Conservation (phyloP, 176 grass and related monocot species). For the Musa itinerans region DNA sequence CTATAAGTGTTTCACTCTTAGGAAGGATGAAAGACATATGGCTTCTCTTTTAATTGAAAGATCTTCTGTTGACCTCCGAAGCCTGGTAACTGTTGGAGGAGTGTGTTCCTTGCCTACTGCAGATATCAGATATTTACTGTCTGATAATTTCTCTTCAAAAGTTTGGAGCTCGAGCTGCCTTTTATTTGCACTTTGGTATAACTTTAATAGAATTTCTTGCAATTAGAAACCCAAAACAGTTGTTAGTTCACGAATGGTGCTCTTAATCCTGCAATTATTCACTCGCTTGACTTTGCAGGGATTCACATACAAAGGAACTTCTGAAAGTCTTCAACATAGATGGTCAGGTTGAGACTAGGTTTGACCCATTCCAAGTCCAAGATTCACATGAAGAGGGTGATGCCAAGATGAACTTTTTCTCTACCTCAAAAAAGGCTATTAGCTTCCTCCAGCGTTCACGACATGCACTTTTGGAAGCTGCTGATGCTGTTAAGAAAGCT, state of each 20-base stretch:
- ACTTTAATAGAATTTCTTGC: constrained; percentile 1
- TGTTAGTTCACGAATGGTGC: not conserved
- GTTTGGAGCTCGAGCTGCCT: not conserved
- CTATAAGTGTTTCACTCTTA: not conserved
- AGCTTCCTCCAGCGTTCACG: constrained; percentile 24
- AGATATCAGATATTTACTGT: constrained; percentile 12
- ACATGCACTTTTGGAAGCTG: constrained; percentile 13
- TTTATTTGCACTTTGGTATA: constrained; percentile 20
- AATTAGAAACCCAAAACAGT: no score
- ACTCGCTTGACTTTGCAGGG: not conserved
- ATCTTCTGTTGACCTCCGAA: constrained; percentile 13
- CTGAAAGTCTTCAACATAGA: constrained; percentile 20
- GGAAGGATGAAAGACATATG: not conserved
- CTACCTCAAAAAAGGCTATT: constrained; percentile 12
- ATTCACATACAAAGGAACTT: constrained; percentile 17
- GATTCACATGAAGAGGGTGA: constrained; percentile 12
- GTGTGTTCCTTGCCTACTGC: constrained; percentile 6
- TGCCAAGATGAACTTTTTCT: constrained; percentile 4
- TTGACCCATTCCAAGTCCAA: not conserved
- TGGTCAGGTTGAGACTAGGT: constrained; percentile 18
- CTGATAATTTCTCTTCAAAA: constrained; percentile 14
- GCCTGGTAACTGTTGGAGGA: constrained; percentile 13
- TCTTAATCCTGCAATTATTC: not conserved
- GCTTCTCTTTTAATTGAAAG: constrained; percentile 11
- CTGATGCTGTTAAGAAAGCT: constrained; percentile 33